A percentile compares a stretch with the other conserved stretches of the same genome.
Conservation (phyloP, 2,329 filamentous ascomycete genomes). For the Lizonia empirigonia region DNA sequence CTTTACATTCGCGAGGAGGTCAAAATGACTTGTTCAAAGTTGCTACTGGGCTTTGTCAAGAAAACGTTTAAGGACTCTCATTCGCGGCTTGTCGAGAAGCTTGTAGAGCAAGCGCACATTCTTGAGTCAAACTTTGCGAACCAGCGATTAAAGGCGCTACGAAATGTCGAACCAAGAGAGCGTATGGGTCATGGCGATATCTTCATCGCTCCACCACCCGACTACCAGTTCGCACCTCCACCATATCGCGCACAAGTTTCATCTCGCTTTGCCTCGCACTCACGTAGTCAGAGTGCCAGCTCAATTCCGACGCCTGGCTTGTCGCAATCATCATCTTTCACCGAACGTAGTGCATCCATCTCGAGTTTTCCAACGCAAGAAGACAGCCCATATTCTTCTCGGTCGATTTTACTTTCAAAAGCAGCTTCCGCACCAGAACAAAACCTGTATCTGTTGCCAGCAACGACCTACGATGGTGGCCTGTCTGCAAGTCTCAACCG, state of each 20-base stretch:
- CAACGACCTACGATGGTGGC: constrained; percentile 30
- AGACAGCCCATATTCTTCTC: constrained; percentile 9
- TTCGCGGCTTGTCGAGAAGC: constrained; percentile 66
- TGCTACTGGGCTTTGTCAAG: constrained; percentile 79
- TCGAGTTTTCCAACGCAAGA: constrained; percentile 16
- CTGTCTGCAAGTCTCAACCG: constrained; percentile 16
- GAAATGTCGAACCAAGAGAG: constrained; percentile 38
- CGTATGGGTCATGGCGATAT: constrained; percentile 43
- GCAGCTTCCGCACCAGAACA: constrained; percentile 21
- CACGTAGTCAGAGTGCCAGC: constrained; percentile 29
- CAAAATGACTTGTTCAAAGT: constrained; percentile 78
- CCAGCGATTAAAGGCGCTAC: constrained; percentile 38
- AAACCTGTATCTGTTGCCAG: constrained; percentile 26
- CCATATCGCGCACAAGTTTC: constrained; percentile 13
- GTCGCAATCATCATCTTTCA: constrained; percentile 25
- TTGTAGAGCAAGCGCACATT: constrained; percentile 47
- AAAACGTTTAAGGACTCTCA: constrained; percentile 81
- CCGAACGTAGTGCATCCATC: constrained; percentile 14
- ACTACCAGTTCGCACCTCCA: constrained; percentile 28
- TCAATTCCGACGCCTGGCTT: constrained; percentile 28
- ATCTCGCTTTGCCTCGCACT: constrained; percentile 20
- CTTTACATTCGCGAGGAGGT: constrained; percentile 87
- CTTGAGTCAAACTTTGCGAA: constrained; percentile 44
- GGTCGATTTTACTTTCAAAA: neutral
- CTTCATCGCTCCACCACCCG: constrained; percentile 45